Conservation (phyloP, 2,329 filamentous ascomycete genomes). For the Xylariaceae sp. region DNA sequence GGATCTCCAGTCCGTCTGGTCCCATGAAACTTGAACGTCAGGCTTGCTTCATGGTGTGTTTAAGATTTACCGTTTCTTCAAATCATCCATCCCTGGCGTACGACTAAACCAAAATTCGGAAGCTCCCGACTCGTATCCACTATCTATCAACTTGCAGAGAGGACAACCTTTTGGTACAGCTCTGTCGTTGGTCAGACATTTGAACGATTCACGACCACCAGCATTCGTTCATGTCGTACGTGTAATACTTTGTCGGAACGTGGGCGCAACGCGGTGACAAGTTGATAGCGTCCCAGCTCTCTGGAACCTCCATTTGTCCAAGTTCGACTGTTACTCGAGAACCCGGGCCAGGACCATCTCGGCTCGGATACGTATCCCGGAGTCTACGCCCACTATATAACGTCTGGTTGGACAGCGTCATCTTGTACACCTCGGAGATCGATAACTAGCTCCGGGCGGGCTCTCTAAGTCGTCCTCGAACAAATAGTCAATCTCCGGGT, state of each 20-base stretch:
- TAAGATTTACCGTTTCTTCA: neutral
- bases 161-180: neutral
- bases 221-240: conserved; percentile 1
- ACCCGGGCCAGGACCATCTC: neutral
- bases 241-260: conserved; percentile 7
- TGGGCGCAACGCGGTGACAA: conserved; percentile 1
- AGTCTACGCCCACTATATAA: neutral
- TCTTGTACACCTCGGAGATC: conserved; percentile 16
- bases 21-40: neutral
- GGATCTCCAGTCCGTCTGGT: neutral
- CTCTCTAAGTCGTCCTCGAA: conserved; percentile 19
- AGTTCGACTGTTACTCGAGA: conserved; percentile 5
- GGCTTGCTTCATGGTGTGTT: neutral
- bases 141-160: neutral
- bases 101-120: neutral
- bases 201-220: neutral
- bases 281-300: conserved; percentile 1
- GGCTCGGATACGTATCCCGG: neutral
- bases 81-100: neutral
- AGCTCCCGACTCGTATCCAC: neutral
- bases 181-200: neutral
- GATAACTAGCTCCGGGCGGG: conserved; percentile 15
- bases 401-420: conserved; percentile 11
- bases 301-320: conserved; percentile 2
- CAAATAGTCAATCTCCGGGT: conserved; percentile 29